phyloP scores from a whole-genome alignment of 108 stramenopile species.

The Cyclotella atomus region DNA sequence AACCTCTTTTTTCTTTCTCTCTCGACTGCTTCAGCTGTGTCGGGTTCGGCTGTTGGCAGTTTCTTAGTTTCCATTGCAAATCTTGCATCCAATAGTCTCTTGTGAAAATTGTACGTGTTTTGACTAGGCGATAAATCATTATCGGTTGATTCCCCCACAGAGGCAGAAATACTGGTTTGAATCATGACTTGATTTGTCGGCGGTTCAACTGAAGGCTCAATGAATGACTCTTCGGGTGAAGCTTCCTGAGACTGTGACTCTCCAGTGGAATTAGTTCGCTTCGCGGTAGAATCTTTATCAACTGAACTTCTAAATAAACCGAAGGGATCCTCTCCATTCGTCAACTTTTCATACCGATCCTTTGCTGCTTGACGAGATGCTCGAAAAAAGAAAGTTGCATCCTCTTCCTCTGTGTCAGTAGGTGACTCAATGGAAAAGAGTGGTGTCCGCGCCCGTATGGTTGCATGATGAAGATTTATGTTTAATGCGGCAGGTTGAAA shows the following conservation, averaged over 20 bases:
- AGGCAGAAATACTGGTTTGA: not conserved
- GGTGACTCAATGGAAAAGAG: not conserved
- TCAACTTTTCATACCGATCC: not conserved
- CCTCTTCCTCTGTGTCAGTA: not conserved
- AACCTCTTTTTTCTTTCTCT: not conserved
- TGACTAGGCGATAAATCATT: not conserved
- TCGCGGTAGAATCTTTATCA: not conserved
- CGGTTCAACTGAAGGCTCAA: too few species aligned
- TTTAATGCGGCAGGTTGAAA: not conserved
- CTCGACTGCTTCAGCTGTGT: not conserved
- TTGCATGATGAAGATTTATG: not conserved
- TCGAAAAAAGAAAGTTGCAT: conserved; percentile 3
- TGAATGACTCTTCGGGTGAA: too few species aligned
- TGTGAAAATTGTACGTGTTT: not conserved
- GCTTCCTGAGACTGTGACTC: too few species aligned
- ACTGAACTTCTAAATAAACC: not conserved
- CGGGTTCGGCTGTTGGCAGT: too few species aligned
- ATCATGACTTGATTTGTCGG: not conserved
- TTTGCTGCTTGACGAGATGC: conserved; percentile 1
- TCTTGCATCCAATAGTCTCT: not conserved
- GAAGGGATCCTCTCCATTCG: conserved; percentile 8
- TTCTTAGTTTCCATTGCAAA: conserved; percentile 6
- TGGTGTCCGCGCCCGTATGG: too few species aligned
- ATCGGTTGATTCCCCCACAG: not conserved
- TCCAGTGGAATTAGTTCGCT: too few species aligned